Percentiles rank a stretch among this genome's conserved stretches.
These are phyloP conservation scores for Gracilaria gracilis DNA, from an alignment of 23 red algal species.

Conservation along the genomic window DNA sequence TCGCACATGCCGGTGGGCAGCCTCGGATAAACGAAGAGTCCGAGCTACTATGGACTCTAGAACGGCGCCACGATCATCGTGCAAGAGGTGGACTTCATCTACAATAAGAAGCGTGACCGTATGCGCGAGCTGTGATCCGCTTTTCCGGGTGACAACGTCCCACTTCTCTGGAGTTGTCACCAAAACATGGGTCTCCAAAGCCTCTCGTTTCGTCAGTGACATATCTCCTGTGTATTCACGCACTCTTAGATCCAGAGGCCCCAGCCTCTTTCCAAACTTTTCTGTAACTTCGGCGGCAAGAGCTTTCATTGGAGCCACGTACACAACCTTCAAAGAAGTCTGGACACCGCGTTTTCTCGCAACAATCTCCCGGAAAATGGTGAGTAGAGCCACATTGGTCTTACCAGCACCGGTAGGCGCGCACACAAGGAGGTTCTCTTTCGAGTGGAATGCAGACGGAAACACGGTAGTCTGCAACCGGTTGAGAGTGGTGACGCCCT, in stretches of 20 bases:
- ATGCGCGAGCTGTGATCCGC: constrained; percentile 72
- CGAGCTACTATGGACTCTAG: constrained; percentile 96
- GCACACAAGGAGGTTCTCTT: constrained; percentile 97
- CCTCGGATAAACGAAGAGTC: constrained; percentile 81
- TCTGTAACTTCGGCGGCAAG: constrained; percentile 91
- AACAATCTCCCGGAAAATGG: constrained; percentile 83
- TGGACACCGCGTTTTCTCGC: constrained; percentile 45
- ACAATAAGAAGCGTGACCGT: constrained; percentile 90
- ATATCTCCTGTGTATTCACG: constrained; percentile 94
- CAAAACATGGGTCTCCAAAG: constrained; percentile 81
- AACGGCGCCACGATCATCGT: constrained; percentile 96
- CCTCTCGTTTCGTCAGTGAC: constrained; percentile 67
- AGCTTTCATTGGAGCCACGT: constrained; percentile 99
- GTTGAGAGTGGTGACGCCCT: constrained; percentile 78
- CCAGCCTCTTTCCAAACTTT: constrained; percentile 83
- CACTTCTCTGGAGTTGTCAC: constrained; percentile 99
- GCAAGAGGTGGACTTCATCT: constrained; percentile 97
- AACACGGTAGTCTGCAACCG: constrained; percentile 87
- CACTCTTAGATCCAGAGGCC: constrained; percentile 72
- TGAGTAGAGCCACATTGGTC: constrained; percentile 94
- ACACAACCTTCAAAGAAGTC: constrained; percentile 77
- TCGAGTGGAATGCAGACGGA: constrained; percentile 68
- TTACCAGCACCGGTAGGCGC: constrained; percentile 98
- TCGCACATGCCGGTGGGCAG: constrained; percentile 74
- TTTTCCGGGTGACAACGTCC: constrained; percentile 97